phyloP scores from a whole-genome alignment of 176 grass and related monocot genomes.

The Rhynchospora tenuis region DNA sequence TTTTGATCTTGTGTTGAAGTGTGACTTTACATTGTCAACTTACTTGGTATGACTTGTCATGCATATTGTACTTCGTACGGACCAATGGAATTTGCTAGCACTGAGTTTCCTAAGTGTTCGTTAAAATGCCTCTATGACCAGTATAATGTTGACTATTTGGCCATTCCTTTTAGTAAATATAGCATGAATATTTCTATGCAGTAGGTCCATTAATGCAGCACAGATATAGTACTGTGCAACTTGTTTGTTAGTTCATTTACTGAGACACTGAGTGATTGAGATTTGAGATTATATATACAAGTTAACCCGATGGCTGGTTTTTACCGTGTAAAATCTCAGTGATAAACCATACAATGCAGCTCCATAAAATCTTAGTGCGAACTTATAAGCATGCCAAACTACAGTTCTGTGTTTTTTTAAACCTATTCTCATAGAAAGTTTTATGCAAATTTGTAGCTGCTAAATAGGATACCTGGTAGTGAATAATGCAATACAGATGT shows the following conservation, averaged over 20 bases:
- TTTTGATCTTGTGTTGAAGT: not conserved
- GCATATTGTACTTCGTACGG: not conserved
- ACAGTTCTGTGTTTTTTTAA: not conserved
- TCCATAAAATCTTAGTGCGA: not conserved
- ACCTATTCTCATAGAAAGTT: not conserved
- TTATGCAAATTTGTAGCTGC: not conserved
- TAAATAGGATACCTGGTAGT: not conserved
- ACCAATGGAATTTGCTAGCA: not conserved
- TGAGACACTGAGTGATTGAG: not conserved
- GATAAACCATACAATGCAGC: too few species aligned
- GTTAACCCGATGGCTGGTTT: not conserved
- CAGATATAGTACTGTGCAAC: not conserved
- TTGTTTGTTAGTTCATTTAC: not conserved
- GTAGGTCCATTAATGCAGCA: not conserved
- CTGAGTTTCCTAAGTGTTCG: not conserved
- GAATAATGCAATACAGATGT: constrained; percentile 1
- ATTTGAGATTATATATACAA: not conserved
- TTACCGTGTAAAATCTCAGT: not conserved
- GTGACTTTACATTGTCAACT: not conserved
- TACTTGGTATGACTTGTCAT: not conserved
- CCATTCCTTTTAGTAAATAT: not conserved
- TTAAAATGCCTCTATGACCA: not conserved
- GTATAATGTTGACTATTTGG: not conserved
- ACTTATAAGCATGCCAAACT: not conserved
- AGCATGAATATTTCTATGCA: not conserved